A percentile compares a stretch with the other conserved stretches of the same genome.
Conservation (phyloP, 176 grass and related monocot genomes). For the Cenchrus purpureus region DNA sequence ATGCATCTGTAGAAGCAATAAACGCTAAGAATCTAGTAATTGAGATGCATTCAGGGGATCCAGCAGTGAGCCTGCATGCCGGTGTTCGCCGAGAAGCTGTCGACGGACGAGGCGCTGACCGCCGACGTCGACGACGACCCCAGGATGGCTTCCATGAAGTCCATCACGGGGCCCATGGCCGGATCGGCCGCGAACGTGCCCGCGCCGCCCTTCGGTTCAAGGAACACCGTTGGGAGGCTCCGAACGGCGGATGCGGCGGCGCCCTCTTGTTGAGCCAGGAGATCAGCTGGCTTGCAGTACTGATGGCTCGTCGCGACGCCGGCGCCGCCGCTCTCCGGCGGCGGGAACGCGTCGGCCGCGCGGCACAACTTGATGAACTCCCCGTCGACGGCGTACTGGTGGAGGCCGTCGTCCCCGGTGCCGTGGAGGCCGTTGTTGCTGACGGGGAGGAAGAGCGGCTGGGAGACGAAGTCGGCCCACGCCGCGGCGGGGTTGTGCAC, state of each 20-base stretch:
- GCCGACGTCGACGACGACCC: constrained; percentile 70
- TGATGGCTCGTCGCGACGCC: neutral
- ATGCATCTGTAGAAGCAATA: neutral
- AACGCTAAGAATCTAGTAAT: neutral
- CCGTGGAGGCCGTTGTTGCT: neutral
- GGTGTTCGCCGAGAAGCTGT: constrained; percentile 52
- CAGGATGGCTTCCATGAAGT: constrained; percentile 81
- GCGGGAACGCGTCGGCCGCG: constrained; percentile 8
- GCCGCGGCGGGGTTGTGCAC: constrained; percentile 17
- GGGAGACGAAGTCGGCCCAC: constrained; percentile 46
- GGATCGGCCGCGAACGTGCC: constrained; percentile 37
- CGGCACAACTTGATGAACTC: constrained; percentile 50
- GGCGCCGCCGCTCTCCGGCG: neutral
- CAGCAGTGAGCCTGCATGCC: constrained; percentile 56
- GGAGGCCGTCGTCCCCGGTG: constrained; percentile 10
- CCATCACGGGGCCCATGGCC: constrained; percentile 44
- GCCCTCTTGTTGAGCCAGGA: constrained; percentile 19
- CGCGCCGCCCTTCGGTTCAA: constrained; percentile 38
- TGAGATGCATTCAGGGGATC: constrained; percentile 46
- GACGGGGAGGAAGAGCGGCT: constrained; percentile 30
- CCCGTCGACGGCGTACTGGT: constrained; percentile 50
- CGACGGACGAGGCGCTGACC: constrained; percentile 48
- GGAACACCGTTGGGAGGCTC: constrained; percentile 38
- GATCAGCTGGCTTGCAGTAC: constrained; percentile 7
- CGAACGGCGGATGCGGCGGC: neutral